Conservation (phyloP, 129 eudicot genomes). For the Helichrysum umbraculigerum region DNA sequence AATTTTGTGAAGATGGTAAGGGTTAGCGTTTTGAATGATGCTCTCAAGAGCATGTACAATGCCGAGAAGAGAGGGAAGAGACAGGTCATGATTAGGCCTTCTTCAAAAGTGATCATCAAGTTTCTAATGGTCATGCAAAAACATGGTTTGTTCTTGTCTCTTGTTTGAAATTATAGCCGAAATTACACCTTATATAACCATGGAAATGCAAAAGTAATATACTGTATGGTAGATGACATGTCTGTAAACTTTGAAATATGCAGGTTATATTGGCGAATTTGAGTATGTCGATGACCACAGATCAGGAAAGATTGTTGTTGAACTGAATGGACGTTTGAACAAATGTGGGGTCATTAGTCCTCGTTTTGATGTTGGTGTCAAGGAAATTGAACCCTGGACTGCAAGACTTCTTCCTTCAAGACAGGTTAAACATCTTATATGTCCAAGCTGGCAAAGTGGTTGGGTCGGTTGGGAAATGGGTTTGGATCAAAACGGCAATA, state of each 20-base stretch:
- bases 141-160: conserved; percentile 16
- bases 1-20: conserved; percentile 46
- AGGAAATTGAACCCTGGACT: conserved; percentile 32
- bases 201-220: background rate
- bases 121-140: conserved; percentile 55
- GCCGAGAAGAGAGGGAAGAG: conserved; percentile 68
- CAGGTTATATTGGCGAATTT: conserved; percentile 26
- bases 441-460: background rate
- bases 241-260: background rate
- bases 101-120: conserved; percentile 48
- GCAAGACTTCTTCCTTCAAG: conserved; percentile 28
- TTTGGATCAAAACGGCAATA: too few species aligned
- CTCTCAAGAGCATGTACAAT: conserved; percentile 67
- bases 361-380: conserved; percentile 32
- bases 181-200: background rate
- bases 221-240: background rate
- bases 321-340: conserved; percentile 27
- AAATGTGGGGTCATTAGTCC: conserved; percentile 32
- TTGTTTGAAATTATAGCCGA: background rate
- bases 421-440: background rate
- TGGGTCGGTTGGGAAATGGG: background rate
- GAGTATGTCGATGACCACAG: conserved; percentile 31
- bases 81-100: conserved; percentile 51
- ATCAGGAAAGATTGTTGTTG: conserved; percentile 21
- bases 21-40: conserved; percentile 59